Conservation (phyloP, 192 early-diverging fungal species). For the Coemansia sp. region DNA sequence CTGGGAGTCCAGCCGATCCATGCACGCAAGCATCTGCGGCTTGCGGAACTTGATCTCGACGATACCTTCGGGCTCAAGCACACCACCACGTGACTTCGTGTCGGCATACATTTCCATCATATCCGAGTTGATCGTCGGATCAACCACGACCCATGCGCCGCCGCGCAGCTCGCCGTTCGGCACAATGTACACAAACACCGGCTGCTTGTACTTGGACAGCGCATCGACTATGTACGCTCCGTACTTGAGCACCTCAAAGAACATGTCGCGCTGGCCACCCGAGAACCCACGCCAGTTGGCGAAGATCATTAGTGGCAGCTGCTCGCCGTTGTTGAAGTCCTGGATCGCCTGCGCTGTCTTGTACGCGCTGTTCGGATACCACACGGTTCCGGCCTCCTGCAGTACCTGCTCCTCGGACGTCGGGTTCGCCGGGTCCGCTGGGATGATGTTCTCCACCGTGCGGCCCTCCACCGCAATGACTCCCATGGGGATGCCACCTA, state of each 20-base stretch:
- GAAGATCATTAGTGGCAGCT: conserved; percentile 97
- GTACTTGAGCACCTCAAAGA: conserved; percentile 96
- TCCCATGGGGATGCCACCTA: conserved; percentile 97
- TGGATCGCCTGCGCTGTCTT: conserved; percentile 99
- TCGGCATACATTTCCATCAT: conserved; percentile 99
- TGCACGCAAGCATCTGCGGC: conserved; percentile 85
- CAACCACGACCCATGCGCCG: conserved; percentile 97
- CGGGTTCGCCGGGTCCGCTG: conserved; percentile 92
- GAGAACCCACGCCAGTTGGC: conserved; percentile 99
- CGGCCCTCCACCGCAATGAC: conserved; percentile 96
- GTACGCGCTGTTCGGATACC: conserved; percentile 99
- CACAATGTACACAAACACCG: conserved; percentile 95
- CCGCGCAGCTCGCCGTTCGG: conserved; percentile 95
- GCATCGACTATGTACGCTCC: conserved; percentile 98
- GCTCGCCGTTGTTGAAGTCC: conserved; percentile 98
- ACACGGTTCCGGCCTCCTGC: conserved; percentile 93
- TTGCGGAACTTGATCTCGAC: conserved; percentile 98
- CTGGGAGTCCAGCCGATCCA: conserved; percentile 86
- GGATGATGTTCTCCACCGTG: conserved; percentile 85
- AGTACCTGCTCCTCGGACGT: conserved; percentile 86
- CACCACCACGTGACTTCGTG: conserved; percentile 85
- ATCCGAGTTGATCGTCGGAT: conserved; percentile 93
- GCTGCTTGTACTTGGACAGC: conserved; percentile 91
- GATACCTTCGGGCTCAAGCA: conserved; percentile 95
- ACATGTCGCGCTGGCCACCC: conserved; percentile 99